These are phyloP conservation scores for Coemansia sp. DNA, from an alignment of 192 early-diverging fungal species.

Conservation along the genomic window DNA sequence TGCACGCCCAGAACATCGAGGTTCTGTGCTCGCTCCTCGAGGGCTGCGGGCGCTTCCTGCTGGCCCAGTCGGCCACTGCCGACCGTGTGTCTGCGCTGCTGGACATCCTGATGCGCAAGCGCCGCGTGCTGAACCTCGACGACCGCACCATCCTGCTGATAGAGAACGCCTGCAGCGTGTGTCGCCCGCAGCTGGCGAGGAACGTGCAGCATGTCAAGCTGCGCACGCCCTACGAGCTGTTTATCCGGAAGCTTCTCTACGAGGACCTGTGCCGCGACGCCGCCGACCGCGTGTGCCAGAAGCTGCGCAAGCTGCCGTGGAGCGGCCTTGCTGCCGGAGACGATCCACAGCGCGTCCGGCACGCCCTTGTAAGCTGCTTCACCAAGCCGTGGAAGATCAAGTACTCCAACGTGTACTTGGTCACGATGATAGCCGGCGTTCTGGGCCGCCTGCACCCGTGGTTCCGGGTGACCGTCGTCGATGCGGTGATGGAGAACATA, in stretches of 20 bases:
- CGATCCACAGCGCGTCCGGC: constrained; percentile 46
- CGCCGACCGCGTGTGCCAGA: constrained; percentile 62
- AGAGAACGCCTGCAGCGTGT: constrained; percentile 90
- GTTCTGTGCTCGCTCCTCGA: constrained; percentile 79
- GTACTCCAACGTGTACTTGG: constrained; percentile 76
- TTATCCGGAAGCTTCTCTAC: constrained; percentile 86
- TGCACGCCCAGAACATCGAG: constrained; percentile 80
- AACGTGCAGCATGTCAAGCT: constrained; percentile 60
- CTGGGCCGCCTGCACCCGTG: constrained; percentile 78
- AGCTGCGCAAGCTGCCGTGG: constrained; percentile 88
- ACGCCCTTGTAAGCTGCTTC: constrained; percentile 72
- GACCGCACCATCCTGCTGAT: constrained; percentile 80
- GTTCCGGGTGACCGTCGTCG: constrained; percentile 87
- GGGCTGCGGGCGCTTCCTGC: constrained; percentile 84
- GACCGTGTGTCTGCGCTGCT: constrained; percentile 64
- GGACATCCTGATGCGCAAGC: constrained; percentile 90
- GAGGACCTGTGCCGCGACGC: constrained; percentile 72
- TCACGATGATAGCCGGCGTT: constrained; percentile 76
- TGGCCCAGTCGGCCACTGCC: constrained; percentile 71
- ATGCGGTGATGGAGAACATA: constrained; percentile 80
- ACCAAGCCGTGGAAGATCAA: constrained; percentile 93
- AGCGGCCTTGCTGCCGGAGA: constrained; percentile 41
- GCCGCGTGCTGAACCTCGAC: constrained; percentile 80
- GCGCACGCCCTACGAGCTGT: constrained; percentile 80
- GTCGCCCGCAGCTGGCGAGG: constrained; percentile 75